Percentiles rank a stretch among this genome's conserved stretches.
Evolutionary conservation across 768 basidiomycete genomes (phyloP).

Genomic region (Auricularia auricula-judae): DNA sequence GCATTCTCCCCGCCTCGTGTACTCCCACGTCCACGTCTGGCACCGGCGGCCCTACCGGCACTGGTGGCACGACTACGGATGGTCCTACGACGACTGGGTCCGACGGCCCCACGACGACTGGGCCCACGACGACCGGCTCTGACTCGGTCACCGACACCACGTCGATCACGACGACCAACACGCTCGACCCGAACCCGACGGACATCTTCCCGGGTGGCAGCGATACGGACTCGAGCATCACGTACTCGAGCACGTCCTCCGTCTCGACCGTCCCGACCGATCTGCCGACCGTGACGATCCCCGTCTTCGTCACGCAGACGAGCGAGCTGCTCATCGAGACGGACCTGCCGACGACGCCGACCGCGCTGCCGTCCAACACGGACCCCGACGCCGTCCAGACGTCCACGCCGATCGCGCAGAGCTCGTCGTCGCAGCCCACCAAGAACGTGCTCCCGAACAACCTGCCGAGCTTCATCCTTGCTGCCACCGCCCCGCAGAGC

Average conservation of each 20-base stretch:
- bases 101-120: constrained; percentile 1
- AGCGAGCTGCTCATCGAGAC: neutral
- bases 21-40: neutral
- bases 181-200: constrained; percentile 11
- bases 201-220: neutral
- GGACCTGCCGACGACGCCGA: neutral
- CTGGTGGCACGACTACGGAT: neutral
- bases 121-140: neutral
- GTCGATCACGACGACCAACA: constrained; percentile 20
- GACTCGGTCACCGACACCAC: neutral
- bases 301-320: neutral
- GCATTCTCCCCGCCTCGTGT: neutral
- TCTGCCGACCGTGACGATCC: neutral
- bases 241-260: neutral
- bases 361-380: neutral
- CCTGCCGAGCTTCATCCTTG: neutral
- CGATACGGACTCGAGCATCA: neutral
- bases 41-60: constrained; percentile 2
- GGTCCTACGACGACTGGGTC: neutral
- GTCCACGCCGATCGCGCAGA: neutral
- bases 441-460: neutral
- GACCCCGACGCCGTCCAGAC: neutral
- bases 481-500: neutral
- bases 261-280: neutral
- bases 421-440: neutral